Conservation (phyloP, 169 alveolate species). For the Cryptosporidium felis region DNA sequence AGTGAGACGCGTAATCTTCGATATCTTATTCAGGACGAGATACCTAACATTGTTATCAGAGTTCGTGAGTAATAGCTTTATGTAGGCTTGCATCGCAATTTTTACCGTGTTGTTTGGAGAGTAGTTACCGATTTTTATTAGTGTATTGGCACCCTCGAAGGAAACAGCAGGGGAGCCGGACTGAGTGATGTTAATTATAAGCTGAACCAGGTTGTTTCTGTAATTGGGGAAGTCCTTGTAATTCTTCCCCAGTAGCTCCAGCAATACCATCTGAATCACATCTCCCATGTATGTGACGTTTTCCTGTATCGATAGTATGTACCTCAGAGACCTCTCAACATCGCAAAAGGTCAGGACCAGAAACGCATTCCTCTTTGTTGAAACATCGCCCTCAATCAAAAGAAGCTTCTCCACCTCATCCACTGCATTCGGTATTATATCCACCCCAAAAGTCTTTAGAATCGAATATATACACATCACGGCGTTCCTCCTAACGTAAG, state of each 20-base stretch:
- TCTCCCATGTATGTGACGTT: constrained; percentile 76
- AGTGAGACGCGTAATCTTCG: constrained; percentile 48
- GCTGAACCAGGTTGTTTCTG: constrained; percentile 80
- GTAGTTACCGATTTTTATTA: constrained; percentile 74
- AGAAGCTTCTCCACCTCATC: constrained; percentile 79
- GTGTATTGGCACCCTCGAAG: constrained; percentile 89
- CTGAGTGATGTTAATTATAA: constrained; percentile 74
- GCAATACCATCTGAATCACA: constrained; percentile 85
- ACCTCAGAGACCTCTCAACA: constrained; percentile 85
- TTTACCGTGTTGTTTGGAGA: constrained; percentile 81
- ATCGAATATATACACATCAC: constrained; percentile 90
- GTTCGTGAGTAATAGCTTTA: constrained; percentile 81
- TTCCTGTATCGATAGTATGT: constrained; percentile 74
- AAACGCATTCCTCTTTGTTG: constrained; percentile 93
- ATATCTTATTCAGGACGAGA: constrained; percentile 82
- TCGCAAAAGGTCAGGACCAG: constrained; percentile 84
- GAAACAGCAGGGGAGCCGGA: constrained; percentile 83
- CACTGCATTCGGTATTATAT: constrained; percentile 85
- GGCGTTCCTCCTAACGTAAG: constrained; percentile 93
- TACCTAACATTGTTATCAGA: constrained; percentile 87
- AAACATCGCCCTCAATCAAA: constrained; percentile 86
- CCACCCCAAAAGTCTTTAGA: constrained; percentile 86
- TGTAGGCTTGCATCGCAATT: constrained; percentile 82
- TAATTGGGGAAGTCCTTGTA: constrained; percentile 83
- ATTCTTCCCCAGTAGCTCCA: constrained; percentile 88